Evolutionary conservation across 164 flowering plant species (phyloP).

Genomic region (Annona squamosa): DNA sequence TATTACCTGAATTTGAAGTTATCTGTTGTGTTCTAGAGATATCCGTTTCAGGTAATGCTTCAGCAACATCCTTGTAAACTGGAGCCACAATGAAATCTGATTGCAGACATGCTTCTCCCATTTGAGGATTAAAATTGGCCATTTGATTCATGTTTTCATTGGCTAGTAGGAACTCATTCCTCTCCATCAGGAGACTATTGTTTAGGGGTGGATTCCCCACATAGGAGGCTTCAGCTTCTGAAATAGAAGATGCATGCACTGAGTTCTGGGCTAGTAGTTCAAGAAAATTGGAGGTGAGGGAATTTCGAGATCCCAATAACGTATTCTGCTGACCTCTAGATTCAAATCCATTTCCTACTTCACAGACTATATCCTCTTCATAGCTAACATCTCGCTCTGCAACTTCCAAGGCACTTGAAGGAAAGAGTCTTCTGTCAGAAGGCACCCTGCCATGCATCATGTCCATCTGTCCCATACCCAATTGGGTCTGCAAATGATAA

Average conservation of each 20-base stretch:
- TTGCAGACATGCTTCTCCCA: conserved; percentile 13
- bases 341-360: conserved; percentile 21
- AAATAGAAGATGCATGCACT: conserved; percentile 3
- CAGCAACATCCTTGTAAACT: conserved; percentile 11
- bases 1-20: conserved; percentile 6
- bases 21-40: conserved; percentile 15
- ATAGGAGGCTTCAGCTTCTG: conserved; percentile 6
- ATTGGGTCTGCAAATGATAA: conserved; percentile 8
- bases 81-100: conserved; percentile 4
- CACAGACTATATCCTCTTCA: conserved; percentile 13
- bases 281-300: background rate
- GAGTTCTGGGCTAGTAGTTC: background rate
- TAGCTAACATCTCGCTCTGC: conserved; percentile 9
- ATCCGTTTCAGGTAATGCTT: conserved; percentile 12
- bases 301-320: conserved; percentile 1
- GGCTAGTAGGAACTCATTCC: background rate
- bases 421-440: conserved; percentile 20
- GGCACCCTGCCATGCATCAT: conserved; percentile 15
- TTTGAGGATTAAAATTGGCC: conserved; percentile 10
- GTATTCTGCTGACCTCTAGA: conserved; percentile 8
- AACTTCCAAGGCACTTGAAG: conserved; percentile 12
- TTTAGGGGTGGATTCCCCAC: conserved; percentile 2
- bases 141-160: conserved; percentile 1
- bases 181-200: background rate
- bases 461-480: conserved; percentile 15